These are phyloP conservation scores for Cryoendolithus antarcticus DNA, from an alignment of 2,329 filamentous ascomycete species.

Conservation along the genomic window DNA sequence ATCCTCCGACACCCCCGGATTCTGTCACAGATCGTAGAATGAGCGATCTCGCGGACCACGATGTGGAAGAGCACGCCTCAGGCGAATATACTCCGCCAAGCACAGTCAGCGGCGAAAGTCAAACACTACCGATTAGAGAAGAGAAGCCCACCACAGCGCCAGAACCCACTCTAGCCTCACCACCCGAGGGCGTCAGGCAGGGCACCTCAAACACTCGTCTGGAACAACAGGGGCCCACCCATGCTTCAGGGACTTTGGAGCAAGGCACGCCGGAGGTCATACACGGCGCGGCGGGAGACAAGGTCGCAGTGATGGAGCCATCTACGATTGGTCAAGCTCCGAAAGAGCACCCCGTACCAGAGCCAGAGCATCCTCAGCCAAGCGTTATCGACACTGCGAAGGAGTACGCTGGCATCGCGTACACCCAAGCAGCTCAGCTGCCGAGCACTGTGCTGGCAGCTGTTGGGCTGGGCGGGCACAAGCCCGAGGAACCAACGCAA, in stretches of 20 bases:
- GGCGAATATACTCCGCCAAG: no score
- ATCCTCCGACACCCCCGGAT: constrained; percentile 11
- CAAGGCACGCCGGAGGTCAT: constrained; percentile 31
- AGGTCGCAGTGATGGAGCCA: constrained; percentile 35
- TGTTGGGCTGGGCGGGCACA: constrained; percentile 16
- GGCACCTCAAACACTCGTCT: constrained; percentile 32
- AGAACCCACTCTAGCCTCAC: no score
- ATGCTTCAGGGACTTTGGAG: constrained; percentile 30
- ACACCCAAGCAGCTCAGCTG: constrained; percentile 18
- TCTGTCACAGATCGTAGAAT: no score
- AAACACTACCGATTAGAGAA: no score
- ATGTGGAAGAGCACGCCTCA: no score
- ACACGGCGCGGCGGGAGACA: constrained; percentile 32
- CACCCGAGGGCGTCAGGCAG: constrained; percentile 9
- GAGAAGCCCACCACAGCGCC: no score
- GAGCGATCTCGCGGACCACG: no score
- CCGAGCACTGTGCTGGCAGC: constrained; percentile 23
- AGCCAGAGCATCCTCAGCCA: constrained; percentile 19
- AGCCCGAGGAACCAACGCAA: constrained; percentile 6
- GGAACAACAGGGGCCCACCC: constrained; percentile 30
- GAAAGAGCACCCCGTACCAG: constrained; percentile 31
- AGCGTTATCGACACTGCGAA: constrained; percentile 33
- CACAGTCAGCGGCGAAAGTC: no score
- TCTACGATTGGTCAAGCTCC: constrained; percentile 37
- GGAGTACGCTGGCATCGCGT: constrained; percentile 20